Base-by-base conservation (phyloP, 257 asterid species). In the Nicotiana benthamiana region DNA sequence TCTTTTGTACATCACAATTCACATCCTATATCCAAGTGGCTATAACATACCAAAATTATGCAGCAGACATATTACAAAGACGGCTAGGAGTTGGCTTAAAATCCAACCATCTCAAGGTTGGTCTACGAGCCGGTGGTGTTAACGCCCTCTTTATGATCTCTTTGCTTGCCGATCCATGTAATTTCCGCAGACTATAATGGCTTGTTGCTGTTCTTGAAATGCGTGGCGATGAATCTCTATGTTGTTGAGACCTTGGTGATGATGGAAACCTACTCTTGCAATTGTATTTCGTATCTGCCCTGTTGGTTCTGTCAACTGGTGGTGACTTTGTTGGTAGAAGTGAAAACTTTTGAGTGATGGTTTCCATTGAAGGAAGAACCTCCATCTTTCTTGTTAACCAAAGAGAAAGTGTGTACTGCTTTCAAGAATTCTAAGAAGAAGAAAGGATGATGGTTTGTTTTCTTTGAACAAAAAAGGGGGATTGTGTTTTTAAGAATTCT, bases 21-120 rank as follows among this genome's bases (percentile, higher is more conserved):
- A 26, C 32, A 62, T 62, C 40, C n/a, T 22, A 20, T 22, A 72
- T 46, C 0, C 77, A 70, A 70, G 57, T 40, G 22, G 0, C 20
- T 70, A 43, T 32, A 13, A 10, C 15, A 27, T 22, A 15, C 11
- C 22, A 28, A 30, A 70, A 72, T 82, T 72, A 87, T 11, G 83
- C 89, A 80, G 78, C 18, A 26, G 92, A 82, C 87, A 85, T 80
- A 63, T 43, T 79, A 56, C 89, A 85, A 72, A 92, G 93, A 7
- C 95, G 91, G 84, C 90, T 90, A 0, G 95, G 97, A 9, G 86
- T 87, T 34, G 97, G 91, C 86, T 84, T 66, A 88, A 92, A 92
- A 80, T 87, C 88, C 85, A 89, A 84, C 97, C 95, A 90, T 83
- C 93, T 82, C 84, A 80, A 85, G 79, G 90, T 85, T 28, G 84